Evolutionary conservation across 352 stramenopile species (phyloP).

Genomic region (Phytophthora hybrid): DNA sequence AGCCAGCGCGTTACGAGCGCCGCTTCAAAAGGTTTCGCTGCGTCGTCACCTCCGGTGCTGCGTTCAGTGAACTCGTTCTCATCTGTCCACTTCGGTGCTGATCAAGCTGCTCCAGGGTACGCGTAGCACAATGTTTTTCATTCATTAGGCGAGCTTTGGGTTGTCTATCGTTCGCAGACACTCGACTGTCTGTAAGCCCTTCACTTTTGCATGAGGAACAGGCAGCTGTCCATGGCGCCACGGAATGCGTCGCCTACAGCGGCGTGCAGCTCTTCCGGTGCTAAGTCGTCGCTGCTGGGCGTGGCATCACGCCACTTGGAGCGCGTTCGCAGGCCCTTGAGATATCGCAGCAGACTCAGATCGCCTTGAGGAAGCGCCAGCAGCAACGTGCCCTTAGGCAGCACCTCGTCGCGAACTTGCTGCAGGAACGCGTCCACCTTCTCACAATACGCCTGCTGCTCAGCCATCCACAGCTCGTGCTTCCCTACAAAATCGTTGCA

Average conservation of each 20-base stretch:
- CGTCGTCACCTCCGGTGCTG: slow-evolving; percentile 3
- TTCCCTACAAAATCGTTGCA: slow-evolving; percentile 70
- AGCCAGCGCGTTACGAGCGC: slow-evolving; percentile 11
- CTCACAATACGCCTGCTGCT: slow-evolving; percentile 59
- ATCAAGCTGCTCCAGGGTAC: not conserved
- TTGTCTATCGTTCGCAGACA: slow-evolving; percentile 10
- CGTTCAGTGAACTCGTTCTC: slow-evolving; percentile 11
- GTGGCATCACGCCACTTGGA: slow-evolving; percentile 78
- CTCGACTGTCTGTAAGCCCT: not conserved
- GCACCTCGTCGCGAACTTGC: slow-evolving; percentile 49
- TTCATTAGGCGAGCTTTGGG: slow-evolving; percentile 12
- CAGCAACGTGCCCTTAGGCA: slow-evolving; percentile 64
- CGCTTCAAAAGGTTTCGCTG: slow-evolving; percentile 12
- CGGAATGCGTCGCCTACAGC: slow-evolving; percentile 74
- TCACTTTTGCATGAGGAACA: slow-evolving; percentile 78
- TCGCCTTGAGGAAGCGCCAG: slow-evolving; percentile 80
- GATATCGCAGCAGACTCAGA: slow-evolving; percentile 71
- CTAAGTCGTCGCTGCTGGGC: slow-evolving; percentile 26
- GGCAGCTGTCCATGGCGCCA: slow-evolving; percentile 74
- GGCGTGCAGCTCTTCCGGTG: slow-evolving; percentile 63
- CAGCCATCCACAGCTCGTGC: slow-evolving; percentile 74
- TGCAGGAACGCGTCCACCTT: slow-evolving; percentile 60
- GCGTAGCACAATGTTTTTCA: not conserved
- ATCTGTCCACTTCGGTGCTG: slow-evolving; percentile 1
- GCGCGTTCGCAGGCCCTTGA: slow-evolving; percentile 77